phyloP scores from a whole-genome alignment of 345 rosid species.

The Stellera chamaejasme region DNA sequence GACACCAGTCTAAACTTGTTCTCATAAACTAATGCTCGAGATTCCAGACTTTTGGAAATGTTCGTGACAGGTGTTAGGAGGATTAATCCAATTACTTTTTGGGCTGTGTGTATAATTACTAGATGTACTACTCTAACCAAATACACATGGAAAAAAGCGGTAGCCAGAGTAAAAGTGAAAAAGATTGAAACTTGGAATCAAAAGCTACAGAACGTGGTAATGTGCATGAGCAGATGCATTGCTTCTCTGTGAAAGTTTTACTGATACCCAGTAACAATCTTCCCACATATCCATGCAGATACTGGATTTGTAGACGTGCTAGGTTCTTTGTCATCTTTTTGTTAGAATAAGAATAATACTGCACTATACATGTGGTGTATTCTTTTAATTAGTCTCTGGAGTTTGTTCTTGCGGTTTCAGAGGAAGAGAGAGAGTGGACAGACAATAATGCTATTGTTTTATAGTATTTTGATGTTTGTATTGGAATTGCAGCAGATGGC shows the following conservation, averaged over 20 bases:
- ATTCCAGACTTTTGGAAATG: constrained; percentile 39
- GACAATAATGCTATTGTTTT: constrained; percentile 1
- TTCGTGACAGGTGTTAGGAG: constrained; percentile 14
- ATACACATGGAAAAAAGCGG: constrained; percentile 10
- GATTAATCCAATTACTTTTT: background rate
- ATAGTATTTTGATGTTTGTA: constrained; percentile 17
- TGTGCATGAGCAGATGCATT: constrained; percentile 41
- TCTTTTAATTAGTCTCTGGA: constrained; percentile 15
- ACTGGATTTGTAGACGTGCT: constrained; percentile 14
- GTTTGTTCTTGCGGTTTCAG: constrained; percentile 2
- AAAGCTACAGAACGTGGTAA: constrained; percentile 36
- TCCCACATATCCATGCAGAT: constrained; percentile 26
- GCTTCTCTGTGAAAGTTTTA: constrained; percentile 21
- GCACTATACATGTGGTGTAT: background rate
- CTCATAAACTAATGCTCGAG: constrained; percentile 18
- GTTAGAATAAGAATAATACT: constrained; percentile 9
- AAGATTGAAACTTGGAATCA: constrained; percentile 40
- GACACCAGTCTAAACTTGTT: constrained; percentile 21
- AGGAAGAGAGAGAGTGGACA: constrained; percentile 1
- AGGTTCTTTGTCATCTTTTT: constrained; percentile 16
- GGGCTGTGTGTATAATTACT: too few species aligned
- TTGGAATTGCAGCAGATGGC: constrained; percentile 13
- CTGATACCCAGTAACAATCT: background rate
- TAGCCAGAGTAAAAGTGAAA: constrained; percentile 25
- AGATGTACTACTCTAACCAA: background rate